Base-by-base conservation (phyloP, 371 early-diverging fungal genomes). In the Mortierella sp. region DNA sequence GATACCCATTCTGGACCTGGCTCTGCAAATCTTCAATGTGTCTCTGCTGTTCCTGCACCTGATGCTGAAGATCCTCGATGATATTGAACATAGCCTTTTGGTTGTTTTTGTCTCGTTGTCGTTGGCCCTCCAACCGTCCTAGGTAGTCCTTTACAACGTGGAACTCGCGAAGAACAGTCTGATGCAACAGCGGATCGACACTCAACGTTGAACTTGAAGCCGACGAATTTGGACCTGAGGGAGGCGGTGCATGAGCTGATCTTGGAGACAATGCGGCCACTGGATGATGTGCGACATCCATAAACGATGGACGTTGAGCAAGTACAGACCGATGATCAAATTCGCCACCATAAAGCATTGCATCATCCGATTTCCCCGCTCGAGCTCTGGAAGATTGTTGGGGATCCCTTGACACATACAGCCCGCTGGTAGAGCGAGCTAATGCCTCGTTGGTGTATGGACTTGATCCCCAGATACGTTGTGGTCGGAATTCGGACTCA, bases 401-500 rank as follows among this genome's bases (percentile, higher is more conserved):
- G n/a, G n/a, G n/a, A n/a, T n/a, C n/a, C 48, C 39, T 55, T 54
- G 46, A 55, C 1, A 24, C 10, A 30, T 53, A 23, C 2, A 58
- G 26, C n/a, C 52, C 58, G 1, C n/a, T 39, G 21, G 12, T 0
- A 2, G 31, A 21, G 41, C 66, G 58, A n/a, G 54, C 39, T 10
- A 23, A 14, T 8, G 47, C 27, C 24, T 52, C 59, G 30, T 54
- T 59, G 23, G 68, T 54, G 31, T 70, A 70, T 42, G 70, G 64
- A 54, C 63, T 54, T 8, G 70, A 70, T 12, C 63, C 64, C 63
- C 63, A 70, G 27, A 63, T 62, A 38, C 64, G 63, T 42, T 70
- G 70, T 0, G 70, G 70, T 12, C 62, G 57, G 23, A 70, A 63
- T 38, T 58, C 59, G 6, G 38, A 23, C 18, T 56, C 64, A 6